These are phyloP conservation scores for Cladosporium velox DNA, from an alignment of 2,329 filamentous ascomycete species.

Conservation along the genomic window DNA sequence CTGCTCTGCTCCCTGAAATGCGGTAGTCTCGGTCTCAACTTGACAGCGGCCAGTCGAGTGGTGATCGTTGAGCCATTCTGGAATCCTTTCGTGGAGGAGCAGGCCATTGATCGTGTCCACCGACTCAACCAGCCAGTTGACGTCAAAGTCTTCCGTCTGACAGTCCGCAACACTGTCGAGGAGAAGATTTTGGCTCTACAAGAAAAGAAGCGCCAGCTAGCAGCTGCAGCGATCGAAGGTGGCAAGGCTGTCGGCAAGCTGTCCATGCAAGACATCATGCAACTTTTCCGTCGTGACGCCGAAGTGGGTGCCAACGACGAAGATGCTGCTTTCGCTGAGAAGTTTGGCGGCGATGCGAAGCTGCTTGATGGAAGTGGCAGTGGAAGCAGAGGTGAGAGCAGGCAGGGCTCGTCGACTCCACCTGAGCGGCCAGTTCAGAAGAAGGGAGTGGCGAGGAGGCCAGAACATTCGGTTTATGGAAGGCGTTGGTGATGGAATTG, in stretches of 20 bases:
- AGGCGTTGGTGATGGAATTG: slow-evolving; percentile 34
- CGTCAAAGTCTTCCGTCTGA: slow-evolving; percentile 93
- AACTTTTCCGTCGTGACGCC: slow-evolving; percentile 76
- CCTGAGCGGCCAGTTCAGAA: slow-evolving; percentile 20
- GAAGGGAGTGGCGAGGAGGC: slow-evolving; percentile 26
- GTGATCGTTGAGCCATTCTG: slow-evolving; percentile 97
- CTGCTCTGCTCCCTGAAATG: slow-evolving; percentile 93
- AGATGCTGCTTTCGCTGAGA: slow-evolving; percentile 44
- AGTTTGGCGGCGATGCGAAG: slow-evolving; percentile 37
- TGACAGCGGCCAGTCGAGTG: slow-evolving; percentile 90
- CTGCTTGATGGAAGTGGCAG: slow-evolving; percentile 36
- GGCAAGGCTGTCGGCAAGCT: slow-evolving; percentile 79
- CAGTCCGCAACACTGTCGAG: slow-evolving; percentile 83
- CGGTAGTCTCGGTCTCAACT: slow-evolving; percentile 86
- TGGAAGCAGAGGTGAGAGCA: not conserved
- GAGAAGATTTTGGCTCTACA: slow-evolving; percentile 93
- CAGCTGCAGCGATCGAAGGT: slow-evolving; percentile 87
- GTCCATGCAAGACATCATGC: slow-evolving; percentile 88
- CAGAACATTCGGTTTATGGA: slow-evolving; percentile 41
- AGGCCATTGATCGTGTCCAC: slow-evolving; percentile 97
- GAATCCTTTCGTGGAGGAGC: slow-evolving; percentile 97
- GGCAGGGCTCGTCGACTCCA: not conserved
- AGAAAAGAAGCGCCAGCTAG: slow-evolving; percentile 87
- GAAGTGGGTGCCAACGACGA: slow-evolving; percentile 43
- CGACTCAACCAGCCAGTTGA: slow-evolving; percentile 96